These are phyloP conservation scores for Phytophthora hibernalis DNA, from an alignment of 352 stramenopile species.

Conservation along the genomic window DNA sequence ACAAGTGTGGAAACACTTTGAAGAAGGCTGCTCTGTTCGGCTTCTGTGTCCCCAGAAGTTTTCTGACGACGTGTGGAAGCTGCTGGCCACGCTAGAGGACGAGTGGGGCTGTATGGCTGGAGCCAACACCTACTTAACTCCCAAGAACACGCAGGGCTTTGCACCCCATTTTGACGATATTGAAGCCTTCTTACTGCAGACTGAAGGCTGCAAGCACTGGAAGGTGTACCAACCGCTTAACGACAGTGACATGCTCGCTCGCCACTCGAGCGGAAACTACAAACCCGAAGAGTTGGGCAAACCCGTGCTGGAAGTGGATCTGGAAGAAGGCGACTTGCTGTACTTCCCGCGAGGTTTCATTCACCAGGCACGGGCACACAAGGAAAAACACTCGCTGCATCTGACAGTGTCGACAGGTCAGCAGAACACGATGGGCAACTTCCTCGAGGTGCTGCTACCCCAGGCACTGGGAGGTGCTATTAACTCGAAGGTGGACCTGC, in stretches of 20 bases:
- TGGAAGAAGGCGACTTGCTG: constrained; percentile 89
- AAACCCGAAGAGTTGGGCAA: constrained; percentile 76
- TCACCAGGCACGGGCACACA: constrained; percentile 76
- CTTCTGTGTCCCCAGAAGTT: constrained; percentile 96
- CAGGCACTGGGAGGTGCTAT: constrained; percentile 69
- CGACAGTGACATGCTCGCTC: constrained; percentile 62
- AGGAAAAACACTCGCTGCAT: constrained; percentile 83
- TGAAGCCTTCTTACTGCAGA: constrained; percentile 95
- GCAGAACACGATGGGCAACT: constrained; percentile 86
- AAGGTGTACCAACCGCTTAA: constrained; percentile 86
- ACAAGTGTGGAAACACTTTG: constrained; percentile 83
- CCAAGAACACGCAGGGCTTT: constrained; percentile 94
- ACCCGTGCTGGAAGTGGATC: constrained; percentile 79
- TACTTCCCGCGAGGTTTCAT: constrained; percentile 93
- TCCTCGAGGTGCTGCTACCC: constrained; percentile 69
- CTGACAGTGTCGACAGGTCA: constrained; percentile 91
- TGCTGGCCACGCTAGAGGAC: constrained; percentile 94
- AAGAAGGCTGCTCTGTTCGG: constrained; percentile 90
- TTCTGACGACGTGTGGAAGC: constrained; percentile 80
- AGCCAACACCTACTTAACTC: constrained; percentile 95
- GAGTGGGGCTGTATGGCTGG: constrained; percentile 96
- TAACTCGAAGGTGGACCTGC: constrained; percentile 61
- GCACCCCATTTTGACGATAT: constrained; percentile 98
- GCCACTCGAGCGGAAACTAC: constrained; percentile 82
- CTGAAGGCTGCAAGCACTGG: constrained; percentile 94